phyloP scores from a whole-genome alignment of 345 rosid species.

The Lepidium sativum region DNA sequence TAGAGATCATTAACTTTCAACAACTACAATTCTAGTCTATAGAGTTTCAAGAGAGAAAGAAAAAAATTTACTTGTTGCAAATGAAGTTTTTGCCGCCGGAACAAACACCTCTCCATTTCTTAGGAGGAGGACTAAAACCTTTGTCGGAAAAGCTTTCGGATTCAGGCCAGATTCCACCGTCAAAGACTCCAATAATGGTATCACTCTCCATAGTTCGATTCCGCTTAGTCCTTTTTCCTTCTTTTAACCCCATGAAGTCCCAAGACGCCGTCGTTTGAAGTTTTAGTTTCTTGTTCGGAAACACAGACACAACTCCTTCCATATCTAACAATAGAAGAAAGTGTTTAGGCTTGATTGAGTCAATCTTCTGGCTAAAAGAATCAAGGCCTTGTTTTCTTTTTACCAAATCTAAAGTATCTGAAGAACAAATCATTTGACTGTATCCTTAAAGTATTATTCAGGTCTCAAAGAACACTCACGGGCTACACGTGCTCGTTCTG shows the following conservation, averaged over 20 bases:
- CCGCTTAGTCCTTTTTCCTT: neutral
- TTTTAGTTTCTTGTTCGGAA: conserved; percentile 25
- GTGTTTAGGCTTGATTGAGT: neutral
- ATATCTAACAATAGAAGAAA: neutral
- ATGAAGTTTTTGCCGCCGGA: neutral
- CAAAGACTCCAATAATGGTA: neutral
- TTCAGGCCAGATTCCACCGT: neutral
- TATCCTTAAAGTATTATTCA: neutral
- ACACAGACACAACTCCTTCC: conserved; percentile 34
- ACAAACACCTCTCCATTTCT: conserved; percentile 3
- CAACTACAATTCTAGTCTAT: neutral
- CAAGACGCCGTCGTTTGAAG: conserved; percentile 45
- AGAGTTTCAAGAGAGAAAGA: neutral
- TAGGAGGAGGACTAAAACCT: conserved; percentile 11
- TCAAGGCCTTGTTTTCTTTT: neutral
- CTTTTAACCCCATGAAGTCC: conserved; percentile 23
- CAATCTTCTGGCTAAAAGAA: neutral
- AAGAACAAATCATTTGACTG: neutral
- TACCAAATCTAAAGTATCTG: neutral
- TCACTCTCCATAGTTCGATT: neutral
- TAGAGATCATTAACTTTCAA: neutral
- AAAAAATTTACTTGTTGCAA: neutral
- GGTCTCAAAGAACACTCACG: conserved; percentile 25
- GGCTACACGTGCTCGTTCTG: conserved; percentile 36
- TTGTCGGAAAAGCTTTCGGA: conserved; percentile 2